Evolutionary conservation across 768 basidiomycete species (phyloP).

Genomic region (Chalciporus piperatus): DNA sequence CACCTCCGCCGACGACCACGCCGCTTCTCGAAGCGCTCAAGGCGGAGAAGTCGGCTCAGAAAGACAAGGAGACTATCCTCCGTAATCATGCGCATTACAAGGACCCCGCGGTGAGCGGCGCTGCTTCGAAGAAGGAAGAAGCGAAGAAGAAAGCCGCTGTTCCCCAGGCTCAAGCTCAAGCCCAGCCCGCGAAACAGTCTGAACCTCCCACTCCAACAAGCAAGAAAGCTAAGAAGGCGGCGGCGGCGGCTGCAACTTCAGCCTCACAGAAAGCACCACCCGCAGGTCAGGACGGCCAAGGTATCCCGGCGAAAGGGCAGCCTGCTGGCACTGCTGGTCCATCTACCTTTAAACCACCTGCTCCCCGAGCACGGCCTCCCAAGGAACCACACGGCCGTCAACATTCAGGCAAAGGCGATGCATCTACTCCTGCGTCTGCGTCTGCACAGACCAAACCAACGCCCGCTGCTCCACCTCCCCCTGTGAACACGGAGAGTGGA

Average conservation of each 20-base stretch:
- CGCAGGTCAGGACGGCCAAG: conserved; percentile 5
- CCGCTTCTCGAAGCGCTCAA: conserved; percentile 93
- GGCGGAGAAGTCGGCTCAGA: conserved; percentile 63
- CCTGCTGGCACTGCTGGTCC: conserved; percentile 10
- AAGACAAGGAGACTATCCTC: conserved; percentile 69
- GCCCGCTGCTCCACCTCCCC: neutral
- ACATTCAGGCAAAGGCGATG: conserved; percentile 10
- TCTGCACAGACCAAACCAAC: neutral
- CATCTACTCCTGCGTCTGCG: neutral
- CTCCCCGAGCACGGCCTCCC: conserved; percentile 15
- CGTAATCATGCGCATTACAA: conserved; percentile 75
- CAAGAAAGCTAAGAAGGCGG: conserved; percentile 36
- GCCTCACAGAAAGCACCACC: conserved; percentile 23
- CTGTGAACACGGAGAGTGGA: conserved; percentile 3
- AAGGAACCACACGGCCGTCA: conserved; percentile 18
- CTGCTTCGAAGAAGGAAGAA: conserved; percentile 38
- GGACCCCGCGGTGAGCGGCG: conserved; percentile 36
- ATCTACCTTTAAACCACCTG: conserved; percentile 11
- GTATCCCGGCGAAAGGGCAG: neutral
- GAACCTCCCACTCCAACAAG: conserved; percentile 26
- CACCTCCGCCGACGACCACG: conserved; percentile 72
- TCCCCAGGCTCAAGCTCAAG: neutral
- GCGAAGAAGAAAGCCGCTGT: conserved; percentile 33
- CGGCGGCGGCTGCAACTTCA: conserved; percentile 21
- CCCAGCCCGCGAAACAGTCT: conserved; percentile 30